Evolutionary conservation across 495 filamentous ascomycete species (phyloP).

Genomic region (Penicillium mononematosum): DNA sequence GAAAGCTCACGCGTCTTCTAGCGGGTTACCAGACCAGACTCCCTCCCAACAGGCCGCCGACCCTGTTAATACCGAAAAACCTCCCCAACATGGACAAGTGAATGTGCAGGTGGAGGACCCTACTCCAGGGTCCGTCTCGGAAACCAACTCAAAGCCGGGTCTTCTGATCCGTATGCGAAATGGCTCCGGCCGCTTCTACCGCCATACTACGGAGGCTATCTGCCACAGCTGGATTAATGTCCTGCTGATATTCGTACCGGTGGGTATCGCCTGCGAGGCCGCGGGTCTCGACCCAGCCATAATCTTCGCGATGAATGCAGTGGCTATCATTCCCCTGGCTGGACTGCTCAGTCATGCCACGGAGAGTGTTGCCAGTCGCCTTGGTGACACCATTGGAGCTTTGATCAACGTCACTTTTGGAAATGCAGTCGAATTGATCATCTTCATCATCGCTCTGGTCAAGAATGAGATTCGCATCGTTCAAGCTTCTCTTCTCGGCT

Average conservation of each 20-base stretch:
- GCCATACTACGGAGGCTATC: slow-evolving; percentile 41
- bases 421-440: slow-evolving; percentile 87
- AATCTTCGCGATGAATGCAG: slow-evolving; percentile 76
- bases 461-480: slow-evolving; percentile 82
- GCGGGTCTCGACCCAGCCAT: slow-evolving; percentile 48
- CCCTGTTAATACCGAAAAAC: slow-evolving; percentile 14
- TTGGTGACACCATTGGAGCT: slow-evolving; percentile 79
- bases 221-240: slow-evolving; percentile 72
- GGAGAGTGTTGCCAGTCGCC: slow-evolving; percentile 71
- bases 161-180: slow-evolving; percentile 35
- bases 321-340: slow-evolving; percentile 81
- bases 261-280: slow-evolving; percentile 67
- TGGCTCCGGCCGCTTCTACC: slow-evolving; percentile 36
- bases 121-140: slow-evolving; percentile 22
- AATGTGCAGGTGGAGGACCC: slow-evolving; percentile 24
- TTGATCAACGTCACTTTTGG: slow-evolving; percentile 86
- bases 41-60: slow-evolving; percentile 11
- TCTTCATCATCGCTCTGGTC: slow-evolving; percentile 55
- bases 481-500: slow-evolving; percentile 83
- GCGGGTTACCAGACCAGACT: slow-evolving; percentile 11
- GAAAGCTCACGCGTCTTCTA: slow-evolving; percentile 49
- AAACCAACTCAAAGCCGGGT: slow-evolving; percentile 28
- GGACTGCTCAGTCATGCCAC: slow-evolving; percentile 78
- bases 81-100: slow-evolving; percentile 39
- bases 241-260: slow-evolving; percentile 75